A percentile compares a stretch with the other conserved stretches of the same genome.
Evolutionary conservation across 768 basidiomycete genomes (phyloP).

Genomic region (Rubroboletus satanas): DNA sequence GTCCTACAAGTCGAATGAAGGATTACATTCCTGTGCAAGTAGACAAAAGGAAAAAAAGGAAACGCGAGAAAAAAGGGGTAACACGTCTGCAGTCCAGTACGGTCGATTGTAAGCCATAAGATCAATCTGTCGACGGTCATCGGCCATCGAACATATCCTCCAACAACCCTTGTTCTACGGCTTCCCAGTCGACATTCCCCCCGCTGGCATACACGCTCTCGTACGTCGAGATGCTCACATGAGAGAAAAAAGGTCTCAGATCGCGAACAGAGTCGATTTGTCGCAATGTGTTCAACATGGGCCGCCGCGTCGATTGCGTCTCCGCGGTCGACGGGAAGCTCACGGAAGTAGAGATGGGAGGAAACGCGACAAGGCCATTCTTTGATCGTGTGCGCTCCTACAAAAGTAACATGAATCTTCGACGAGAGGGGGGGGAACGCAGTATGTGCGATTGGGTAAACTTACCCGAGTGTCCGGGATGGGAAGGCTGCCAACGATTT

Average conservation of each 20-base stretch:
- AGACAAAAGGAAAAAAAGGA: not conserved
- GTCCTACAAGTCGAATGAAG: not conserved
- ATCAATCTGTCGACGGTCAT: constrained; percentile 25
- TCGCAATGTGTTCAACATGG: constrained; percentile 62
- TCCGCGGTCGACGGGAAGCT: constrained; percentile 31
- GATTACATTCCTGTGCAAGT: constrained; percentile 4
- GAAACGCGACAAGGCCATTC: constrained; percentile 21
- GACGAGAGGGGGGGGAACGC: too few species aligned
- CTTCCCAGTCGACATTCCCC: constrained; percentile 84
- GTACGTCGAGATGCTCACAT: constrained; percentile 83
- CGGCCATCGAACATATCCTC: constrained; percentile 89
- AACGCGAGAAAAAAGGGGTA: not conserved
- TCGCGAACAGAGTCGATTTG: constrained; percentile 84
- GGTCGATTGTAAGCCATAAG: not conserved
- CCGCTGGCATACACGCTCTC: constrained; percentile 85
- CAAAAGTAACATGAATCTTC: not conserved
- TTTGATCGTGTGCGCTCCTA: constrained; percentile 29
- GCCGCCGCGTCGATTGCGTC: constrained; percentile 60
- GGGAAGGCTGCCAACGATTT: constrained; percentile 71
- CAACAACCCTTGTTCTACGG: constrained; percentile 76
- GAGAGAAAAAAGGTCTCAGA: constrained; percentile 86
- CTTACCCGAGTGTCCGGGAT: constrained; percentile 34
- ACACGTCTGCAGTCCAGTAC: not conserved
- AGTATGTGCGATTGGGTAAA: not conserved
- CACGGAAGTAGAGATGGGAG: constrained; percentile 18